Evolutionary conservation across 306 rosid species (phyloP), one percentile per base, ranked within the genome.

Genomic region (Corylus americana): DNA sequence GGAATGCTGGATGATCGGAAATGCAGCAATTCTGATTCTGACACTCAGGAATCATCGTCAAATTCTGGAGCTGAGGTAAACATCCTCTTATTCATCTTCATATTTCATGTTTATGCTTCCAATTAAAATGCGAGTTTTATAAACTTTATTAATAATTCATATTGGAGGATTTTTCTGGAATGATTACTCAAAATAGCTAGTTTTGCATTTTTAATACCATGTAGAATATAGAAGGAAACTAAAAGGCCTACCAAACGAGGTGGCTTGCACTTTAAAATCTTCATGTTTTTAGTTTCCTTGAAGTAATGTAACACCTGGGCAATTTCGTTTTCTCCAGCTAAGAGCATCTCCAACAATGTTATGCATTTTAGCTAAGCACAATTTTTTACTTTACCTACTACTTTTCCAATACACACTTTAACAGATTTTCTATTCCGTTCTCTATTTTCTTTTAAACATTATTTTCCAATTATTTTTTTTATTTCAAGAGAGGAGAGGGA

Each of bases 21-120:
- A 22, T 67, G 50, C n/a, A 68, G 72, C 51, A 68, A 68, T n/a
- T 68, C 72, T 39, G 72, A 68, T 68, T 68, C 72, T 42, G 72
- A 68, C 50, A 18, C 51, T 17, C 27, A n/a, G 51, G 72, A 68
- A 42, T 68, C 51, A 11, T 42, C 10, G 51, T 68, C 72, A 68
- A 68, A 68, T 68, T 68, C 72, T 68, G 49, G 27, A 42, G 72
- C 12, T 68, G 72, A 68, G 72, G 72, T 68, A 29, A 27, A 42
- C 51, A 9, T 68, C 1, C 51, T 18, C 72, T 18, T 42, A 18
- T 64, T 8, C 9, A 12, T 37, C 44, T 10, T 31, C 20, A 31
- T 27, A 17, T 63, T 31, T 63, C 45, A 11, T 63, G 45, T 63
- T 63, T 63, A 31, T 29, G 22, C 70, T 31, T 63, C 70, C 42